Percentiles rank a stretch among this genome's conserved stretches.
Conservation (phyloP, 1,139 yeast genomes). For the Taiozyma sp. region DNA sequence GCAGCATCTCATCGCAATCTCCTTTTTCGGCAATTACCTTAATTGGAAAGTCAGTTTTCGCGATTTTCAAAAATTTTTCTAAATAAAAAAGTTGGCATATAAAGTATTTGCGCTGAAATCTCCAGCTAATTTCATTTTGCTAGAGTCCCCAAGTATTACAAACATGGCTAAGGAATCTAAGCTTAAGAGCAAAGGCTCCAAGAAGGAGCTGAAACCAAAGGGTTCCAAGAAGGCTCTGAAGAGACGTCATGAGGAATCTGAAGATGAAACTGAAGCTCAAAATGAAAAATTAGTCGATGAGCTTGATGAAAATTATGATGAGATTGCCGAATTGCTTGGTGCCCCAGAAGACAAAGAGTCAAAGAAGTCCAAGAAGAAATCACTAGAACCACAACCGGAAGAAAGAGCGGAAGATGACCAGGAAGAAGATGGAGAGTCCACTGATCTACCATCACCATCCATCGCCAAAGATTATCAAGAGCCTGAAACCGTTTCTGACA, state of each 20-base stretch:
- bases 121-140: neutral
- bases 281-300: slow-evolving; percentile 39
- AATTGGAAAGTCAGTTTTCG: neutral
- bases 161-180: slow-evolving; percentile 17
- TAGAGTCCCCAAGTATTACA: neutral
- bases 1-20: slow-evolving; percentile 9
- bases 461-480: slow-evolving; percentile 3
- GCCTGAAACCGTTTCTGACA: slow-evolving; percentile 17
- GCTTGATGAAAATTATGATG: slow-evolving; percentile 42
- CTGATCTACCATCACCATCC: slow-evolving; percentile 3
- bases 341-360: slow-evolving; percentile 15
- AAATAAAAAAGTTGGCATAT: neutral
- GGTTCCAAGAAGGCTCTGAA: slow-evolving; percentile 6
- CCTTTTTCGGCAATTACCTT: slow-evolving; percentile 2
- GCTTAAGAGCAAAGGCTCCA: slow-evolving; percentile 6
- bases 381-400: slow-evolving; percentile 2
- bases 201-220: slow-evolving; percentile 4
- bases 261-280: slow-evolving; percentile 27
- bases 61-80: slow-evolving; percentile 1
- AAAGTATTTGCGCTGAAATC: neutral
- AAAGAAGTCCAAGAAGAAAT: slow-evolving; percentile 23
- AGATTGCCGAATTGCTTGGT: slow-evolving; percentile 48
- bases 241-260: slow-evolving; percentile 21
- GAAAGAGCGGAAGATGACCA: slow-evolving; percentile 16
- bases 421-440: slow-evolving; percentile 14